Percentiles rank a stretch among this genome's conserved stretches.
Conservation (phyloP, 805 yeast species). For the Starmerella geochares region DNA sequence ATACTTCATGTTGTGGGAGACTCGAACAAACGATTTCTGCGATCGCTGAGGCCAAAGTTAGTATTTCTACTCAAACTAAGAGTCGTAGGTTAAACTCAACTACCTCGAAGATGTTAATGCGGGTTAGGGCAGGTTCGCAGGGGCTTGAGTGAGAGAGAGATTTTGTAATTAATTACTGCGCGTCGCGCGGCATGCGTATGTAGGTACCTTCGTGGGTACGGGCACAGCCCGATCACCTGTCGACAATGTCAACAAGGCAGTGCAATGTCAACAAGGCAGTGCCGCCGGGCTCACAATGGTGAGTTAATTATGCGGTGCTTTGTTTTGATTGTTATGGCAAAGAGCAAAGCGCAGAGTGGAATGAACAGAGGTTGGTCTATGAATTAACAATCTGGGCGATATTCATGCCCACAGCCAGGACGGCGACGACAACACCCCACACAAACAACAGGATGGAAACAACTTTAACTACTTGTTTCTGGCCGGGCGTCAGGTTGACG, state of each 20-base stretch:
- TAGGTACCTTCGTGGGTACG: not conserved
- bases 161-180: slow-evolving; percentile 7
- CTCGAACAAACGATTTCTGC: no score
- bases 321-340: no score
- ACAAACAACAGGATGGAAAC: slow-evolving; percentile 46
- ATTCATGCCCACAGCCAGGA: slow-evolving; percentile 45
- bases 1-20: slow-evolving; percentile 3
- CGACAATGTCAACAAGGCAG: no score
- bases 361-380: not conserved
- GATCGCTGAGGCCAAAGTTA: not conserved
- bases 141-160: not conserved
- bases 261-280: no score
- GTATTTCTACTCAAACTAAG: not conserved
- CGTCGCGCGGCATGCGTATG: slow-evolving; percentile 6
- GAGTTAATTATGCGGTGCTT: no score
- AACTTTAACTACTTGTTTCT: slow-evolving; percentile 25
- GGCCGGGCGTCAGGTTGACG: slow-evolving; percentile 9
- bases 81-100: not conserved
- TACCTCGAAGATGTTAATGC: not conserved
- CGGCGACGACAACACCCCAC: slow-evolving; percentile 67
- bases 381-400: slow-evolving; percentile 2
- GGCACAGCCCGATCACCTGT: no score
- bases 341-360: not conserved
- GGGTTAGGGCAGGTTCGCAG: slow-evolving; percentile 1
- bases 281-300: no score